Conservation (phyloP, 305 asterid species). For the Striga hermonthica region DNA sequence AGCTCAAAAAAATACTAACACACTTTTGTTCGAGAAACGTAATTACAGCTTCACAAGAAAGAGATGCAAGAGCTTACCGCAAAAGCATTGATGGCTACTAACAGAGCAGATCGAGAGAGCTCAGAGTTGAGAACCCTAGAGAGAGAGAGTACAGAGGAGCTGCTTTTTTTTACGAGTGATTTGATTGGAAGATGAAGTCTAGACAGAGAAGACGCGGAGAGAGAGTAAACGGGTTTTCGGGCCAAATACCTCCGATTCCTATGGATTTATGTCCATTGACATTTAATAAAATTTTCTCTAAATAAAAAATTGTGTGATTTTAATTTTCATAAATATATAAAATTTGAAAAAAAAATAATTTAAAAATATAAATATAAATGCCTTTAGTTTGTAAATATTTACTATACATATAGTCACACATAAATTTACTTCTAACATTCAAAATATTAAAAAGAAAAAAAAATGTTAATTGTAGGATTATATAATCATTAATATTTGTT, state of each 20-base stretch:
- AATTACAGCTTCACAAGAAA: neutral
- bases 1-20: neutral
- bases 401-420: too few relatives aligned
- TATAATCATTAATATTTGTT: too few relatives aligned
- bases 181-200: slow-evolving; percentile 34
- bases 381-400: too few relatives aligned
- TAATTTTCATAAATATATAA: too few relatives aligned
- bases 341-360: too few relatives aligned
- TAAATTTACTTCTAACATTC: too few relatives aligned
- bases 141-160: slow-evolving; percentile 19
- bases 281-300: too few relatives aligned
- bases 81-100: slow-evolving; percentile 20
- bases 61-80: slow-evolving; percentile 32
- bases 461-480: too few relatives aligned
- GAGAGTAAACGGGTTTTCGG: slow-evolving; percentile 29
- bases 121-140: slow-evolving; percentile 31
- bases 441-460: too few relatives aligned
- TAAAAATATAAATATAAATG: too few relatives aligned
- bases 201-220: slow-evolving; percentile 22
- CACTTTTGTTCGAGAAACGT: neutral
- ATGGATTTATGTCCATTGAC: slow-evolving; percentile 1
- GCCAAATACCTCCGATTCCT: slow-evolving; percentile 26
- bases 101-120: slow-evolving; percentile 33
- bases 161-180: slow-evolving; percentile 19
- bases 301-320: too few relatives aligned